Conservation (phyloP, 1,284 basidiomycete genomes). For the Moniliella sp. region DNA sequence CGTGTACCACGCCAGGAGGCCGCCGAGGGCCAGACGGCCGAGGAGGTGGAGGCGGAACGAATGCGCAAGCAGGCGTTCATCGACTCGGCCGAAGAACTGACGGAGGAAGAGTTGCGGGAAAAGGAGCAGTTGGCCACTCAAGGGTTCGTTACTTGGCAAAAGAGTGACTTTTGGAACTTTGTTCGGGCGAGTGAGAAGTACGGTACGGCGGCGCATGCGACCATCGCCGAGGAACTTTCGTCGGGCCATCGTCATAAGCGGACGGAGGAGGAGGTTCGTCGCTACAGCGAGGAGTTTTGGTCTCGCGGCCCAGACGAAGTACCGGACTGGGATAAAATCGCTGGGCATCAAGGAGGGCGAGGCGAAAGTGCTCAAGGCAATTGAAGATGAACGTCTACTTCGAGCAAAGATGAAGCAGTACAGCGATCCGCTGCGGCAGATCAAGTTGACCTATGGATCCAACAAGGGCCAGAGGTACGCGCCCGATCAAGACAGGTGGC, state of each 20-base stretch:
- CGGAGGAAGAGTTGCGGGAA: slow-evolving; percentile 63
- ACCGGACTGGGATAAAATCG: slow-evolving; percentile 21
- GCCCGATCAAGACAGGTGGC: slow-evolving; percentile 88
- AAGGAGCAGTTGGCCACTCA: slow-evolving; percentile 37
- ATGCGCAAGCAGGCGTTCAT: slow-evolving; percentile 57
- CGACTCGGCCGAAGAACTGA: slow-evolving; percentile 38
- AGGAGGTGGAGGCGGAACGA: slow-evolving; percentile 35
- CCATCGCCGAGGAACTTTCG: too few relatives aligned
- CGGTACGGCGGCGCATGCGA: too few relatives aligned
- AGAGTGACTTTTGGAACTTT: slow-evolving; percentile 79
- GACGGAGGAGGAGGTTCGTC: slow-evolving; percentile 54
- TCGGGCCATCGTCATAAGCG: too few relatives aligned
- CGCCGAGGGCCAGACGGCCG: slow-evolving; percentile 34
- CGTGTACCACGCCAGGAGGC: slow-evolving; percentile 50
- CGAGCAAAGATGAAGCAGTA: slow-evolving; percentile 11
- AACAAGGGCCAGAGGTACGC: slow-evolving; percentile 66
- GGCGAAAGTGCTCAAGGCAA: slow-evolving; percentile 14
- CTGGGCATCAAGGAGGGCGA: slow-evolving; percentile 27
- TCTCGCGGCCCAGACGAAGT: slow-evolving; percentile 71
- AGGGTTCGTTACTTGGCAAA: slow-evolving; percentile 38
- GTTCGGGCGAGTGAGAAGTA: slow-evolving; percentile 61
- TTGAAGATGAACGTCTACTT: slow-evolving; percentile 15
- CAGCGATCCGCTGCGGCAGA: slow-evolving; percentile 12
- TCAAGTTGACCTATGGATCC: slow-evolving; percentile 21
- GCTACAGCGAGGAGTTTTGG: slow-evolving; percentile 67